phyloP scores from a whole-genome alignment of 345 rosid genomes.

The Noccaea bulbosa region DNA sequence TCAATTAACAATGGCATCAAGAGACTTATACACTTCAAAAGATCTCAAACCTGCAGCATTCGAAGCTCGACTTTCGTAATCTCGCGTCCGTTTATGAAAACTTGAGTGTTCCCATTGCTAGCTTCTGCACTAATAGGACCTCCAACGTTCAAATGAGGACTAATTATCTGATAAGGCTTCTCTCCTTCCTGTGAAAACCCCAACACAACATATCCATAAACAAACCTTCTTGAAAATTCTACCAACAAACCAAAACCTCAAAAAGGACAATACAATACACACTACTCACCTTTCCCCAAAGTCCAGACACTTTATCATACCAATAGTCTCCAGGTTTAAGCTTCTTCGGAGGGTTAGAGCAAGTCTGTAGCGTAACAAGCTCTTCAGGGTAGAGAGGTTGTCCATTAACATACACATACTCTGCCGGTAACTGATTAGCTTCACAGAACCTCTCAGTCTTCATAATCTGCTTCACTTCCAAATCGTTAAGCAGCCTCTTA shows the following conservation, averaged over 20 bases:
- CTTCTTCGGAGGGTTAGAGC: constrained; percentile 86
- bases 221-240: constrained; percentile 21
- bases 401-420: constrained; percentile 83
- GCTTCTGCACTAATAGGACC: constrained; percentile 79
- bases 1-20: constrained; percentile 21
- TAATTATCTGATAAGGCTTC: constrained; percentile 87
- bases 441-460: constrained; percentile 92
- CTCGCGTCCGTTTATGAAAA: constrained; percentile 94
- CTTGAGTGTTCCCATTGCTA: constrained; percentile 91
- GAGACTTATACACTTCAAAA: constrained; percentile 3
- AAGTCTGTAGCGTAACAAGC: constrained; percentile 73
- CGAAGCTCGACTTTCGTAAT: constrained; percentile 92
- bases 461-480: constrained; percentile 93
- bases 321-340: constrained; percentile 96
- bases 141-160: constrained; percentile 93
- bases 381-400: constrained; percentile 82
- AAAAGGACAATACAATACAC: neutral
- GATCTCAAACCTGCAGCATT: constrained; percentile 84
- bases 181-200: constrained; percentile 73
- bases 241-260: neutral
- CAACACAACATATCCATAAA: no score
- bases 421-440: constrained; percentile 90
- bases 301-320: constrained; percentile 99
- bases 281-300: constrained; percentile 96
- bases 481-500: constrained; percentile 82